Evolutionary conservation across 1,139 yeast species (phyloP), one percentile per base, ranked within the genome.

Genomic region (Protomyces gravidus): DNA sequence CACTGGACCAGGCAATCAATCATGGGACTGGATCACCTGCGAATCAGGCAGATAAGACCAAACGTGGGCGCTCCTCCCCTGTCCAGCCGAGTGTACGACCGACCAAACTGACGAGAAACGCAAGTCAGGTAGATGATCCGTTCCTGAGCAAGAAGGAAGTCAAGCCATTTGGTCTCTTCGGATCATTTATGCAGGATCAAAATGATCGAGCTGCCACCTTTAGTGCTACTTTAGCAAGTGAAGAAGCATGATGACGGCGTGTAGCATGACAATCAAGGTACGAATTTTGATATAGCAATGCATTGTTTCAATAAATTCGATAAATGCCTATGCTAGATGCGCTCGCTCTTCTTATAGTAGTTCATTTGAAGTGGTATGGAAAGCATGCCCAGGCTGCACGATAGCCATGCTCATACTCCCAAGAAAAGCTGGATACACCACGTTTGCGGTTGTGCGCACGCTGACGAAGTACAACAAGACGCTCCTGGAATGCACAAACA

Each of bases 381-480:
- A 36, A 36, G 19, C 42, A 36, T 15, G 42, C 42, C 42, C 42
- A 36, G 9, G 42, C 42, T 5, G 42, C 42, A 11, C 42, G 42
- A 2, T 36, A 89, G 0, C 96, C 97, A 65, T 86, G 92, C 36
- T 84, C 87, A 85, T 88, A 90, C 70, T 86, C 96, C 96, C 97
- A 90, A 59, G 82, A 63, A 68, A 75, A 78, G 60, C 76, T 74
- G 67, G 84, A 79, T 2, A 72, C 67, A 2, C 94, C 94, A 62
- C 79, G 78, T 11, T 73, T 73, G 5, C 72, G 66, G 27, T 81
- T 68, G 70, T 89, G 95, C 66, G 87, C 86, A 5, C 69, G 70
- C 45, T 79, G 70, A 61, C 89, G 75, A 19, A 80, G 73, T 25
- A 71, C 68, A 4, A 36, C 42, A 5, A 36, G 42, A 15, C 42